Conservation (phyloP, 345 rosid genomes). For the Salix koriyanagi region DNA sequence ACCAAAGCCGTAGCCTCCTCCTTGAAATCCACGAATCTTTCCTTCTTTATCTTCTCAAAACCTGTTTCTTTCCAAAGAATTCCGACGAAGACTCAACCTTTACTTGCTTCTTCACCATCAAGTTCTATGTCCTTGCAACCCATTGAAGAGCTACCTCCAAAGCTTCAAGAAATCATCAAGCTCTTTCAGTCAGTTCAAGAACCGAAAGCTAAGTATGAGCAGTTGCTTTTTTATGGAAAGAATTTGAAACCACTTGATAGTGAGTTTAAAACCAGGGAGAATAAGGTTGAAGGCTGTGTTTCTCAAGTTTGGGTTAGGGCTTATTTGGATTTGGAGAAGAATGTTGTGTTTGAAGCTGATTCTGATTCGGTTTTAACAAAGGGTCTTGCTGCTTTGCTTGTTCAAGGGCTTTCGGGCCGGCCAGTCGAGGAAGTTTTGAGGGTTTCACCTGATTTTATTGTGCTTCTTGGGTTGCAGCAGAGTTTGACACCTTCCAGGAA, state of each 20-base stretch:
- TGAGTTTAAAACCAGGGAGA: slow-evolving; percentile 65
- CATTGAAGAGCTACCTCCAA: slow-evolving; percentile 75
- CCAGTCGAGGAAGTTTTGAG: slow-evolving; percentile 65
- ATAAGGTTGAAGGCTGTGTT: slow-evolving; percentile 91
- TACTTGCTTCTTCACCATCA: slow-evolving; percentile 31
- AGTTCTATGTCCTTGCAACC: slow-evolving; percentile 53
- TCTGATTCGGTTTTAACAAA: slow-evolving; percentile 82
- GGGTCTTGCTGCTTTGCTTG: slow-evolving; percentile 90
- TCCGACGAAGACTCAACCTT: slow-evolving; percentile 15
- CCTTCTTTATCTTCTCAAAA: slow-evolving; percentile 15
- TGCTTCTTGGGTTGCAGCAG: slow-evolving; percentile 81
- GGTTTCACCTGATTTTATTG: slow-evolving; percentile 72
- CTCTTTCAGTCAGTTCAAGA: slow-evolving; percentile 81
- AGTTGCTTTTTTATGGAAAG: slow-evolving; percentile 74
- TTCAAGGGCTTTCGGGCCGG: slow-evolving; percentile 72
- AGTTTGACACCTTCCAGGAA: slow-evolving; percentile 78
- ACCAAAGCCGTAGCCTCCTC: slow-evolving; percentile 3
- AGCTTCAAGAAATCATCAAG: slow-evolving; percentile 72
- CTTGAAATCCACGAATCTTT: slow-evolving; percentile 18
- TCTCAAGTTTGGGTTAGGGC: slow-evolving; percentile 98
- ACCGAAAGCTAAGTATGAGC: slow-evolving; percentile 76
- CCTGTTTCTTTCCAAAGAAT: slow-evolving; percentile 43
- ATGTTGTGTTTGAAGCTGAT: slow-evolving; percentile 82
- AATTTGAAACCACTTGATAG: slow-evolving; percentile 65
- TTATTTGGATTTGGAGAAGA: slow-evolving; percentile 48